Percentiles rank a stretch among this genome's conserved stretches.
Conservation (phyloP, 345 rosid genomes). For the Pelargonium nanum region DNA sequence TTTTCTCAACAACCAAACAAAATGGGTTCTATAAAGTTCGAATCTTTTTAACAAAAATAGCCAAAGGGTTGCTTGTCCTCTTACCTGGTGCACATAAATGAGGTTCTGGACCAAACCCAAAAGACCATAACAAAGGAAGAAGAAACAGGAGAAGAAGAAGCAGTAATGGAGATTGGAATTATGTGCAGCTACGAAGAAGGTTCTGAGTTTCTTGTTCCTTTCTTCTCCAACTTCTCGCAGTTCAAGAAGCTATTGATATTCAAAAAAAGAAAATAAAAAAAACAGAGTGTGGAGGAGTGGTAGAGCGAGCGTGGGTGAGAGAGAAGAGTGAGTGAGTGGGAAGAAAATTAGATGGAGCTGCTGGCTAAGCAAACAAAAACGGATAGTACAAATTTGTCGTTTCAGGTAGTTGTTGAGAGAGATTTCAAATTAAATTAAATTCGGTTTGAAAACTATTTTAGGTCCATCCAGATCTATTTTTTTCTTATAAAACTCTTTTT, state of each 20-base stretch:
- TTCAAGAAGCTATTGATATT: neutral
- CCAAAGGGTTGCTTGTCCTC: neutral
- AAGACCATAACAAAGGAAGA: too few relatives aligned
- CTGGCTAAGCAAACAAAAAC: neutral
- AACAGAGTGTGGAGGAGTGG: neutral
- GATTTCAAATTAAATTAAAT: neutral
- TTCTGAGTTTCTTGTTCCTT: neutral
- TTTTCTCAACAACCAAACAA: neutral
- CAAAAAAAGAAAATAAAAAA: too few relatives aligned
- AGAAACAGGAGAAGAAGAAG: too few relatives aligned
- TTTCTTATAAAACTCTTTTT: too few relatives aligned
- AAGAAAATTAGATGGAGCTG: neutral
- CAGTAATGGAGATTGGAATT: neutral
- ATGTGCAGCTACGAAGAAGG: neutral
- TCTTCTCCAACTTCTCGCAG: neutral
- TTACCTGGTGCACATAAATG: neutral
- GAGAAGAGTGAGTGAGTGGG: neutral
- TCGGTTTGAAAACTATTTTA: neutral
- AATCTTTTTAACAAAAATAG: neutral
- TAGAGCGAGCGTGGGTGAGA: neutral
- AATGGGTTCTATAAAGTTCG: too few relatives aligned
- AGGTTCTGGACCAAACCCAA: neutral
- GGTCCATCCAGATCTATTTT: neutral
- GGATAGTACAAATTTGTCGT: neutral
- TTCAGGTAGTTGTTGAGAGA: neutral